phyloP scores from a whole-genome alignment of 306 rosid species.

The Purshia tridentata region DNA sequence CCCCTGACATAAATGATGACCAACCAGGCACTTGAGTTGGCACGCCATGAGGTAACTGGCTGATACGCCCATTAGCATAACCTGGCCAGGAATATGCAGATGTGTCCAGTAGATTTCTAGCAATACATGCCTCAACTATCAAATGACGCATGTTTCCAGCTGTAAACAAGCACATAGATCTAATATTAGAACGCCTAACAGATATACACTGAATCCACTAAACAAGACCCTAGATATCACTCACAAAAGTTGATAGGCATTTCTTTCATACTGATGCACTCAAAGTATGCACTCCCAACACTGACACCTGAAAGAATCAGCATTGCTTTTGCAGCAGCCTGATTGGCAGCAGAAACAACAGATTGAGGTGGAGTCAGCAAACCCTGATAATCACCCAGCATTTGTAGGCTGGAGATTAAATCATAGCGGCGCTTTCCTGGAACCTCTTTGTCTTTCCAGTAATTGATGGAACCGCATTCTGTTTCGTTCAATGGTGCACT shows the following conservation, averaged over 20 bases:
- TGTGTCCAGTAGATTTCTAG: conserved; percentile 80
- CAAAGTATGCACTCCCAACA: conserved; percentile 70
- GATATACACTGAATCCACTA: neutral
- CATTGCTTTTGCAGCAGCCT: conserved; percentile 93
- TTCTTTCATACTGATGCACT: conserved; percentile 65
- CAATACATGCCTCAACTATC: conserved; percentile 94
- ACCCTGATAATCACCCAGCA: conserved; percentile 81
- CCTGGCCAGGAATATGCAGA: conserved; percentile 93
- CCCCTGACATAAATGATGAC: conserved; percentile 88
- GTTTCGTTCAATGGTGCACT: conserved; percentile 43
- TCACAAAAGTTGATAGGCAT: conserved; percentile 75
- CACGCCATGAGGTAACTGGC: conserved; percentile 73
- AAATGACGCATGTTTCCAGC: conserved; percentile 97
- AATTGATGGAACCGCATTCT: conserved; percentile 41
- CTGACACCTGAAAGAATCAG: conserved; percentile 70
- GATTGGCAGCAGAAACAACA: conserved; percentile 70
- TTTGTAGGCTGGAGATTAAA: conserved; percentile 73
- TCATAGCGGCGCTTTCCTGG: conserved; percentile 59
- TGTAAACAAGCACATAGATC: conserved; percentile 38
- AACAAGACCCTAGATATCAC: conserved; percentile 33
- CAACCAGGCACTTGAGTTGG: conserved; percentile 80
- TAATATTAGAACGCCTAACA: conserved; percentile 8
- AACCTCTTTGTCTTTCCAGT: conserved; percentile 58
- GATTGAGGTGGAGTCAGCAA: conserved; percentile 81
- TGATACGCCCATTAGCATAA: conserved; percentile 68